phyloP scores from a whole-genome alignment of 1,139 yeast genomes.

The Scheffersomyces stambukii region DNA sequence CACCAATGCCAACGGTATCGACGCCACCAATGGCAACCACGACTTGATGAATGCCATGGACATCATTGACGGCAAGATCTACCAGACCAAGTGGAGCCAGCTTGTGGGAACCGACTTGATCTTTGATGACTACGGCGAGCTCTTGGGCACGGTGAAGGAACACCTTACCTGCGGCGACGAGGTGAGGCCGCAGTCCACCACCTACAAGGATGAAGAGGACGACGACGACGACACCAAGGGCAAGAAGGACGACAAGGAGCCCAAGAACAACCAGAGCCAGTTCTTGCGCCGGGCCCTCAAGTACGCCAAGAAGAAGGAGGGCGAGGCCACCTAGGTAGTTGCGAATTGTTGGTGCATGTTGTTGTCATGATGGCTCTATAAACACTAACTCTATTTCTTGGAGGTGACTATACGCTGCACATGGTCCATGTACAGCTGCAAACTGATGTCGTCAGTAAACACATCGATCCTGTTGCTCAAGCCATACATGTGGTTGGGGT shows the following conservation, averaged over 20 bases:
- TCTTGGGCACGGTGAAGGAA: constrained; percentile 40
- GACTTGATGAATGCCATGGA: constrained; percentile 14
- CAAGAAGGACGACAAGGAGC: constrained; percentile 9
- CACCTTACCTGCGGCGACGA: constrained; percentile 32
- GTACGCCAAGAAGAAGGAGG: constrained; percentile 18
- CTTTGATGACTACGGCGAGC: constrained; percentile 55
- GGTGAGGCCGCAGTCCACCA: constrained; percentile 21
- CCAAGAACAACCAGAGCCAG: constrained; percentile 17
- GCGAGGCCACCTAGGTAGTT: too few species aligned
- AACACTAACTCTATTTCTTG: constrained; percentile 7
- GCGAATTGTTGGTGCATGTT: neutral
- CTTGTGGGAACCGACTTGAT: constrained; percentile 80
- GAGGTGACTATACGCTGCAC: constrained; percentile 35
- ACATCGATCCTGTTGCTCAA: constrained; percentile 35
- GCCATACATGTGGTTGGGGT: constrained; percentile 31
- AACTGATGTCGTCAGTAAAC: constrained; percentile 66
- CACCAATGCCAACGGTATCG: neutral
- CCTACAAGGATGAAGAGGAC: constrained; percentile 13
- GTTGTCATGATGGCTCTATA: neutral
- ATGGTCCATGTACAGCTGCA: constrained; percentile 65
- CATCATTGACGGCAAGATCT: constrained; percentile 45
- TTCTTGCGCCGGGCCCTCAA: constrained; percentile 28
- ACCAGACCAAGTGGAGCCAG: constrained; percentile 74
- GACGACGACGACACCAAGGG: constrained; percentile 12
- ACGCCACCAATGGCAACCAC: constrained; percentile 4